Evolutionary conservation across 2,329 filamentous ascomycete species (phyloP).

Genomic region (Juglanconis sp.): DNA sequence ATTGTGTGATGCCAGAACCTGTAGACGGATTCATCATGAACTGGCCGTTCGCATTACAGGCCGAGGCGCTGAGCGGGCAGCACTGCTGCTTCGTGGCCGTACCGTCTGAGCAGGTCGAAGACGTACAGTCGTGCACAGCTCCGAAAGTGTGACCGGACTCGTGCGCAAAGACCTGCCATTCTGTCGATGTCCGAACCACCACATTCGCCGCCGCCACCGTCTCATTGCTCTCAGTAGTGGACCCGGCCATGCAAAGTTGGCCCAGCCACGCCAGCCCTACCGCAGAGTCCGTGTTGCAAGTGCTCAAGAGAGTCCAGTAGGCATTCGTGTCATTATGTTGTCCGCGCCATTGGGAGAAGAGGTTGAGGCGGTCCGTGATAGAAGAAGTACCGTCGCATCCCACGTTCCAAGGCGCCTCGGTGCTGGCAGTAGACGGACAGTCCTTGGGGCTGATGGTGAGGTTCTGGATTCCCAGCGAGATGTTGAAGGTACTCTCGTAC

Average conservation of each 20-base stretch:
- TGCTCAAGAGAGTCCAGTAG: conserved; percentile 88
- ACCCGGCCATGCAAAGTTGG: conserved; percentile 68
- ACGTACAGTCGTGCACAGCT: conserved; percentile 87
- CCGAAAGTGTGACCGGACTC: conserved; percentile 94
- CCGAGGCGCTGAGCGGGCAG: conserved; percentile 67
- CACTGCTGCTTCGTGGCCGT: conserved; percentile 57
- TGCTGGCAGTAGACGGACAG: conserved; percentile 69
- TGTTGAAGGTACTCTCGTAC: conserved; percentile 91
- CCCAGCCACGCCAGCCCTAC: conserved; percentile 93
- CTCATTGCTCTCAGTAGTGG: conserved; percentile 56
- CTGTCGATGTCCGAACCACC: conserved; percentile 75
- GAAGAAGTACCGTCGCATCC: conserved; percentile 60
- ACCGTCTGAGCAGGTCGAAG: conserved; percentile 61
- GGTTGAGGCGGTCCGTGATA: conserved; percentile 76
- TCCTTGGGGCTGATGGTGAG: conserved; percentile 70
- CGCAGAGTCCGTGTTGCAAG: conserved; percentile 75
- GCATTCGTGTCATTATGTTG: conserved; percentile 74
- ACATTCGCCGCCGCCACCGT: conserved; percentile 85
- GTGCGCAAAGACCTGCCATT: conserved; percentile 96
- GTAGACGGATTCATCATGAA: conserved; percentile 98
- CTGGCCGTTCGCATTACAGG: conserved; percentile 71
- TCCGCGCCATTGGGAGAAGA: conserved; percentile 88
- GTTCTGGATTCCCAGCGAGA: conserved; percentile 85
- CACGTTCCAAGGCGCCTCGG: conserved; percentile 79
- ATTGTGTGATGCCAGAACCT: conserved; percentile 65